These are phyloP conservation scores for Hondaea fermentalgiana DNA, from an alignment of 108 stramenopile genomes.

Conservation along the genomic window DNA sequence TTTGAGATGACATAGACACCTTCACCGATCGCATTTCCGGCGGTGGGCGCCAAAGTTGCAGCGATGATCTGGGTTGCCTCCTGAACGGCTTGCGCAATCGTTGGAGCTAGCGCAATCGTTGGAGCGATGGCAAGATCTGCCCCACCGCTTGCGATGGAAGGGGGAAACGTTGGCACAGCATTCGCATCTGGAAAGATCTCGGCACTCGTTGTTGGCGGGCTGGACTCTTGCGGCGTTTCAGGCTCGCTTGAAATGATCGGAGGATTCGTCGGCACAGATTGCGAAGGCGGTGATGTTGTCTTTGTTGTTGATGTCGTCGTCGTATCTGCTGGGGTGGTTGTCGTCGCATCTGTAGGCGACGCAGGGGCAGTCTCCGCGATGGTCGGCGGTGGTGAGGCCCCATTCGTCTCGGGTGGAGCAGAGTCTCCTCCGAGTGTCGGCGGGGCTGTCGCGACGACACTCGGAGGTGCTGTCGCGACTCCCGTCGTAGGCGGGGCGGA, in stretches of 20 bases:
- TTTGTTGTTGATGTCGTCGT: no score
- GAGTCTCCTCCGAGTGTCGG: no score
- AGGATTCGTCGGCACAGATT: no score
- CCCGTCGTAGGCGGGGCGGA: neutral
- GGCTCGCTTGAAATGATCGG: no score
- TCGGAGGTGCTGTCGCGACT: neutral
- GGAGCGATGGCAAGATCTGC: neutral
- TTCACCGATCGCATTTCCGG: neutral
- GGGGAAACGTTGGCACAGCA: neutral
- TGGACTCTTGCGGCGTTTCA: neutral
- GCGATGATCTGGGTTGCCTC: neutral
- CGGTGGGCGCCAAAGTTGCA: neutral
- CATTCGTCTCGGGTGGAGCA: no score
- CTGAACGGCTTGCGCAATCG: neutral
- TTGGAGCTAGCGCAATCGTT: neutral
- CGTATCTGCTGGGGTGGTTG: no score
- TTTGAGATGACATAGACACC: neutral
- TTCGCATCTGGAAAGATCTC: neutral
- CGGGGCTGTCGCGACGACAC: neutral
- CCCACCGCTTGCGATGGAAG: neutral
- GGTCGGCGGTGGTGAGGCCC: no score
- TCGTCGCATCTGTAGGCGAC: no score
- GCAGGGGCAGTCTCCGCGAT: no score
- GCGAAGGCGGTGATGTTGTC: no score
- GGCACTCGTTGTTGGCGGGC: neutral